phyloP scores from a whole-genome alignment of 2,329 filamentous ascomycete species.

The Fusarium continuum region DNA sequence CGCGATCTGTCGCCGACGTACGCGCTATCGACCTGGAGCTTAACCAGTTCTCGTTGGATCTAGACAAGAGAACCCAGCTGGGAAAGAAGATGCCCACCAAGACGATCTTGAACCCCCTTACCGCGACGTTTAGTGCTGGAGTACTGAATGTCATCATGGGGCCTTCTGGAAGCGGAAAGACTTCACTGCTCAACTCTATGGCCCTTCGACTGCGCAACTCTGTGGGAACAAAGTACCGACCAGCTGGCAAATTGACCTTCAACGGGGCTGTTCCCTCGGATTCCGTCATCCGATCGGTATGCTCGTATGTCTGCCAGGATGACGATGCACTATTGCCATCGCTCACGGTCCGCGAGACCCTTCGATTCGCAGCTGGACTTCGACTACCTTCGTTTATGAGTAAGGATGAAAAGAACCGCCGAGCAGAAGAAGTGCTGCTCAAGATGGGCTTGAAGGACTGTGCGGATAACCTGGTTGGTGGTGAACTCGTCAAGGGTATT shows the following conservation, averaged over 20 bases:
- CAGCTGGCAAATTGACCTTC: conserved; percentile 71
- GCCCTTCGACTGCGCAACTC: conserved; percentile 72
- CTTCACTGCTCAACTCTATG: conserved; percentile 77
- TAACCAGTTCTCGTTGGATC: conserved; percentile 68
- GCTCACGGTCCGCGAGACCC: conserved; percentile 78
- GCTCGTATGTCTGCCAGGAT: conserved; percentile 81
- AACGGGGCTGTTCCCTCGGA: conserved; percentile 75
- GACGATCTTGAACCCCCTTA: conserved; percentile 73
- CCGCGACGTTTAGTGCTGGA: conserved; percentile 72
- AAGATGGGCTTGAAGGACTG: conserved; percentile 84
- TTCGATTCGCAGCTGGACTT: conserved; percentile 75
- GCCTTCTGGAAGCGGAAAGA: conserved; percentile 80
- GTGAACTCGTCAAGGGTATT: conserved; percentile 78
- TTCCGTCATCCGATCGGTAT: conserved; percentile 74
- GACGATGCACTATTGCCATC: conserved; percentile 79
- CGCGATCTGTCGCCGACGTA: conserved; percentile 60
- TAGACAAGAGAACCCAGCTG: conserved; percentile 67
- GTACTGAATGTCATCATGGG: conserved; percentile 82
- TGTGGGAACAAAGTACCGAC: conserved; percentile 67
- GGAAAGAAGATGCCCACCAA: conserved; percentile 63
- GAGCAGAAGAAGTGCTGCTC: conserved; percentile 75
- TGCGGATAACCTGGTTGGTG: conserved; percentile 77
- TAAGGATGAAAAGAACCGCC: conserved; percentile 69
- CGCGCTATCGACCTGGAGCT: conserved; percentile 72
- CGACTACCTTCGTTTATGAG: conserved; percentile 77